A percentile compares a stretch with the other conserved stretches of the same genome.
These are phyloP conservation scores for Trypanosoma mega DNA, from an alignment of 208 protist species.

Conservation along the genomic window DNA sequence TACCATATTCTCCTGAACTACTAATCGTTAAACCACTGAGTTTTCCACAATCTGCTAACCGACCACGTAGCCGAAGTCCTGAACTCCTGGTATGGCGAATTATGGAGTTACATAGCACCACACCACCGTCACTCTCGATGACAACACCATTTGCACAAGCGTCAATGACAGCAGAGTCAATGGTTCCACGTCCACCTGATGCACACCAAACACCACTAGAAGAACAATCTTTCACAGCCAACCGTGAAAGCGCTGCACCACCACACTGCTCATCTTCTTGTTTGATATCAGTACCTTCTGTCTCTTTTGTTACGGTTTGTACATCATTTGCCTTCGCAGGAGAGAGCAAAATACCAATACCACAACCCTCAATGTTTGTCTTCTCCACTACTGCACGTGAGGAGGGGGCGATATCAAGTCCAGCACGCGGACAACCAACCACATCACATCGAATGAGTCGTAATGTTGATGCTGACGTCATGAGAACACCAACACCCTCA, in stretches of 20 bases:
- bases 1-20: slow-evolving; percentile 17
- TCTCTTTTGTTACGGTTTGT: neutral
- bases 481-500: slow-evolving; percentile 23
- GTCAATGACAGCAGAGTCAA: slow-evolving; percentile 11
- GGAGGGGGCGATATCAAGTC: slow-evolving; percentile 1
- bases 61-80: slow-evolving; percentile 15
- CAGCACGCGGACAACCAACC: slow-evolving; percentile 18
- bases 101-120: slow-evolving; percentile 1
- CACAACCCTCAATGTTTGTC: slow-evolving; percentile 25
- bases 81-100: slow-evolving; percentile 2
- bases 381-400: slow-evolving; percentile 19
- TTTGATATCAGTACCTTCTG: neutral
- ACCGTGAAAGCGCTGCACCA: neutral
- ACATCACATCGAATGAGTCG: slow-evolving; percentile 18
- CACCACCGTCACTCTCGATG: slow-evolving; percentile 5
- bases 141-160: slow-evolving; percentile 16
- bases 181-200: slow-evolving; percentile 3
- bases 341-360: slow-evolving; percentile 26
- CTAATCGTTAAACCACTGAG: slow-evolving; percentile 15
- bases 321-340: neutral
- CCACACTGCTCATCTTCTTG: neutral
- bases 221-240: slow-evolving; percentile 20
- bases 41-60: neutral
- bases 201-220: slow-evolving; percentile 21
- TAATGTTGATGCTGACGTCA: slow-evolving; percentile 9